These are phyloP conservation scores for Leishmania tropica DNA, from an alignment of 208 protist genomes.

Conservation along the genomic window DNA sequence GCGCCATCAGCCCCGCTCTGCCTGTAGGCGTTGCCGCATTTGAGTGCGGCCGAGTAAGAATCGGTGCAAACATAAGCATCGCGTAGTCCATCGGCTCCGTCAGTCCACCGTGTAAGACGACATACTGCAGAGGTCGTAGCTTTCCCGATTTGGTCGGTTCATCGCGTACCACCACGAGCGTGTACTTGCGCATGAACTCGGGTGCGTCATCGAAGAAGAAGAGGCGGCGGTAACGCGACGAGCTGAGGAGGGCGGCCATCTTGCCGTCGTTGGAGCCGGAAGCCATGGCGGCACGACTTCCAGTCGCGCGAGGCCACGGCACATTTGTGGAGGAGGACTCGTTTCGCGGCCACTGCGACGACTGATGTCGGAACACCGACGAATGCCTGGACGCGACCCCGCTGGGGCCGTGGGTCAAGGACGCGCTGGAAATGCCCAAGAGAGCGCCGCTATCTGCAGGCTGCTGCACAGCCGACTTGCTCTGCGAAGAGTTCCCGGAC, in stretches of 20 bases:
- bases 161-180: slow-evolving; percentile 50
- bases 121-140: slow-evolving; percentile 48
- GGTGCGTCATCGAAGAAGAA: slow-evolving; percentile 62
- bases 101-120: slow-evolving; percentile 84
- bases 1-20: not conserved
- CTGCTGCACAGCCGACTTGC: not conserved
- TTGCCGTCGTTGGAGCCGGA: not conserved
- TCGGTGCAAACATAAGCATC: slow-evolving; percentile 77
- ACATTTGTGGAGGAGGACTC: slow-evolving; percentile 3
- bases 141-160: slow-evolving; percentile 16
- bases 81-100: slow-evolving; percentile 59
- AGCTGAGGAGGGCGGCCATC: slow-evolving; percentile 8
- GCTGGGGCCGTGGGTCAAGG: not conserved
- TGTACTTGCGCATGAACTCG: slow-evolving; percentile 83
- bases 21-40: not conserved
- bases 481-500: not conserved
- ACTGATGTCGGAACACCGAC: not conserved
- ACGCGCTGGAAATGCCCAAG: slow-evolving; percentile 1
- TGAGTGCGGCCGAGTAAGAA: slow-evolving; percentile 27
- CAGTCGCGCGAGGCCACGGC: not conserved
- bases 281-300: not conserved
- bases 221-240: slow-evolving; percentile 30
- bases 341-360: too few species aligned
- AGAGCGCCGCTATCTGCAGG: slow-evolving; percentile 7
- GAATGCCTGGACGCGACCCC: not conserved